These are phyloP conservation scores for Diaporthe sp. DNA, from an alignment of 2,329 filamentous ascomycete species.

Conservation along the genomic window DNA sequence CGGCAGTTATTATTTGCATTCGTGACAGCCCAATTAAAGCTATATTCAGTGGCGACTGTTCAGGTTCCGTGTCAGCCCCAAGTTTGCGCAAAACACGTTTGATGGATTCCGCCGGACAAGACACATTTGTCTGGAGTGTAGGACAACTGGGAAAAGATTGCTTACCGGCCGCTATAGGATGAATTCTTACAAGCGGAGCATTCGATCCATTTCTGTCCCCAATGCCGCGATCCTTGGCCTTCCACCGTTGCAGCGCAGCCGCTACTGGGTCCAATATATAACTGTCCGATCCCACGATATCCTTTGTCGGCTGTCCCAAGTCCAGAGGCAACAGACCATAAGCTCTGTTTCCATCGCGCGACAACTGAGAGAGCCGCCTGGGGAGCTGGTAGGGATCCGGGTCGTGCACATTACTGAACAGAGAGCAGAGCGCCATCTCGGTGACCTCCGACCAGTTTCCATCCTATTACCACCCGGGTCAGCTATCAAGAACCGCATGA, in stretches of 20 bases:
- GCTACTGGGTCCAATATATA: rapidly evolving
- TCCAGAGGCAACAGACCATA: not conserved
- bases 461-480: not conserved
- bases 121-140: no score
- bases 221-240: no score
- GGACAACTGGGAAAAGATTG: not conserved
- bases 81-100: not conserved
- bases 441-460: conserved; percentile 17
- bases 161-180: conserved; percentile 18
- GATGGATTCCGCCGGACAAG: not conserved
- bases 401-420: not conserved
- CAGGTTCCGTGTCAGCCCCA: not conserved
- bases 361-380: not conserved
- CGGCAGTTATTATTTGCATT: not conserved
- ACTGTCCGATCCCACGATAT: not conserved
- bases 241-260: not conserved
- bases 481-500: not conserved
- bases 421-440: conserved; percentile 30
- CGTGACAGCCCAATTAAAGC: rapidly evolving
- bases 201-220: not conserved
- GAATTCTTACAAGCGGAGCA: conserved; percentile 6
- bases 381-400: rapidly evolving
- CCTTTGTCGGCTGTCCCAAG: conserved; percentile 4
- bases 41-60: not conserved
- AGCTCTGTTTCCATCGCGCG: not conserved